These are phyloP conservation scores for Sporothrix globosa DNA, from an alignment of 2,329 filamentous ascomycete species.

Conservation along the genomic window DNA sequence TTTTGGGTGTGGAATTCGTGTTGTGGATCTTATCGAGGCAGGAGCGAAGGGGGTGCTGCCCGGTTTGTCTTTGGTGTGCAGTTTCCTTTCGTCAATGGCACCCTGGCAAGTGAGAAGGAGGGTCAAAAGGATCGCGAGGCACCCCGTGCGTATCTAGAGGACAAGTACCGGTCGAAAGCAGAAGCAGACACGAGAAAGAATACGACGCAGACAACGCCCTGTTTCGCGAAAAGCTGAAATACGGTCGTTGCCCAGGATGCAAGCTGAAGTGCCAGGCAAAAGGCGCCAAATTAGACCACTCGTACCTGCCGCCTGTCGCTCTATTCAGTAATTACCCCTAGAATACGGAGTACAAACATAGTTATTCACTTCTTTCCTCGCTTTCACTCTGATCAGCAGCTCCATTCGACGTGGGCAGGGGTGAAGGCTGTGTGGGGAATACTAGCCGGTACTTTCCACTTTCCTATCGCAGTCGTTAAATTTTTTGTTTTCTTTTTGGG, in stretches of 20 bases:
- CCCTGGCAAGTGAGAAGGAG: neutral
- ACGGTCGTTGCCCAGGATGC: conserved; percentile 8
- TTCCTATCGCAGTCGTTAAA: neutral
- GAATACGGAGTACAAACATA: too few species aligned
- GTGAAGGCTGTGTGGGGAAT: conserved; percentile 24
- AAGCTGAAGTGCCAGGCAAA: conserved; percentile 15
- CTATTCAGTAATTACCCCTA: neutral
- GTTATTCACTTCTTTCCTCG: conserved; percentile 2
- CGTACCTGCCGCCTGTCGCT: neutral
- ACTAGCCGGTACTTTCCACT: conserved; percentile 13
- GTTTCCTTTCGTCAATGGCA: conserved; percentile 8
- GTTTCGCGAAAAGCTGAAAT: conserved; percentile 8
- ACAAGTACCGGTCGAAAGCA: neutral
- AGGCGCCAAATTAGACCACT: neutral
- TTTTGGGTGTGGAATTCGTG: conserved; percentile 17
- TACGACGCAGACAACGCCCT: conserved; percentile 2
- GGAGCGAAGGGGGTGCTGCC: conserved; percentile 4
- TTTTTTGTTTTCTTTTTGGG: conserved; percentile 31
- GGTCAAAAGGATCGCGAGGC: conserved; percentile 12
- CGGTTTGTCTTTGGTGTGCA: conserved; percentile 6
- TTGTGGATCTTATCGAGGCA: conserved; percentile 8
- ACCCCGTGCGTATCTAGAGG: conserved; percentile 26
- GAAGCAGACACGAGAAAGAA: neutral
- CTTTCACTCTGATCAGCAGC: neutral
- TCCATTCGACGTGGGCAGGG: conserved; percentile 23